phyloP scores from a whole-genome alignment of 768 basidiomycete species.

The Agaricus sinodeliciosus region DNA sequence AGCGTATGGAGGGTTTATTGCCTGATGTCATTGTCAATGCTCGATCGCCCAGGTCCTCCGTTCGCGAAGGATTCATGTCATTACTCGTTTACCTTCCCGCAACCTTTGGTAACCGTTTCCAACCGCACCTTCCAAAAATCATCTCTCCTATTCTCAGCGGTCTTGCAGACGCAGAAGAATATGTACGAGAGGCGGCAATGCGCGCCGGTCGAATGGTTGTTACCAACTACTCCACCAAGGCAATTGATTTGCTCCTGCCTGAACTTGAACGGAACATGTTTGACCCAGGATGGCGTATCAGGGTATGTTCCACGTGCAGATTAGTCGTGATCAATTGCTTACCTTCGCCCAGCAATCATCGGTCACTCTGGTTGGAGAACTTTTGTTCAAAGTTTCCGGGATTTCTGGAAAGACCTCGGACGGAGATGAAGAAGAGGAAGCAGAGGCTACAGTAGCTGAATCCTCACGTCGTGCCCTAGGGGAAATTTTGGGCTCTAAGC shows the following conservation, averaged over 20 bases:
- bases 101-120: constrained; percentile 94
- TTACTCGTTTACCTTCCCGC: constrained; percentile 91
- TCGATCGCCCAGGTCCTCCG: constrained; percentile 81
- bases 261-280: constrained; percentile 95
- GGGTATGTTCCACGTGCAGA: constrained; percentile 43
- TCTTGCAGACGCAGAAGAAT: constrained; percentile 89
- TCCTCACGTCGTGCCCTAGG: constrained; percentile 78
- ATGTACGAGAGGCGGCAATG: constrained; percentile 96
- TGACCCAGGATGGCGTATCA: constrained; percentile 90
- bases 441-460: constrained; percentile 66
- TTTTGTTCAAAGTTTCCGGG: constrained; percentile 94
- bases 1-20: constrained; percentile 86
- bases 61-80: constrained; percentile 98
- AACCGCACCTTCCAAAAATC: constrained; percentile 92
- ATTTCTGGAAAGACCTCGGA: constrained; percentile 86
- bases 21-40: constrained; percentile 93
- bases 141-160: constrained; percentile 89
- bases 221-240: constrained; percentile 85
- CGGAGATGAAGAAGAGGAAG: constrained; percentile 64
- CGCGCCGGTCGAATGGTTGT: constrained; percentile 98
- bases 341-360: constrained; percentile 69
- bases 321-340: constrained; percentile 6
- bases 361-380: constrained; percentile 90
- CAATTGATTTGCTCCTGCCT: constrained; percentile 89
- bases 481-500: constrained; percentile 83